Conservation (phyloP, 805 yeast genomes). For the Myxozyma melibiosi region DNA sequence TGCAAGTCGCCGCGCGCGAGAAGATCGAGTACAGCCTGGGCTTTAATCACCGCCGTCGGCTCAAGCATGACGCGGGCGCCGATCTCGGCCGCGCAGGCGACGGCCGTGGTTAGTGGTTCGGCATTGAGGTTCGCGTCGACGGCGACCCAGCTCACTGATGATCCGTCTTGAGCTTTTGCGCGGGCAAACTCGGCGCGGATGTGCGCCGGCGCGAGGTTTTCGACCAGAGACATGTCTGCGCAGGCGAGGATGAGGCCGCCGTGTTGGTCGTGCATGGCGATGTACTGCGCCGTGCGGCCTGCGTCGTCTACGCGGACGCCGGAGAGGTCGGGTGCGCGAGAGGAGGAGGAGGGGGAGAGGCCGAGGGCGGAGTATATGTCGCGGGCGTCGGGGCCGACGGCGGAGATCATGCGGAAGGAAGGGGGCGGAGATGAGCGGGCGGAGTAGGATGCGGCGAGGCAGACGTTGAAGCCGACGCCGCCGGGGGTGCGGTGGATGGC, state of each 20-base stretch:
- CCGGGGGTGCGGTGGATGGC: constrained; percentile 60
- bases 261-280: constrained; percentile 60
- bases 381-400: constrained; percentile 59
- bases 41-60: constrained; percentile 75
- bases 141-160: constrained; percentile 48
- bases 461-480: constrained; percentile 83
- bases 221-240: constrained; percentile 77
- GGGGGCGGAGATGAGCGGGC: constrained; percentile 22
- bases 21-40: constrained; percentile 40
- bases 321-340: constrained; percentile 17
- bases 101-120: constrained; percentile 46
- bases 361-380: constrained; percentile 24
- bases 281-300: constrained; percentile 66
- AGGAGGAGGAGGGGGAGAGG: background rate
- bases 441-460: constrained; percentile 57
- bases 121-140: constrained; percentile 70
- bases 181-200: constrained; percentile 47
- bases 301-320: constrained; percentile 36
- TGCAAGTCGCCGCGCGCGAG: constrained; percentile 34
- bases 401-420: constrained; percentile 52
- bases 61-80: constrained; percentile 56
- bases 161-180: constrained; percentile 37
- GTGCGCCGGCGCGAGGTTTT: constrained; percentile 50
- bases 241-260: constrained; percentile 76
- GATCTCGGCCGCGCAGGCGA: constrained; percentile 38